phyloP scores from a whole-genome alignment of 2,329 filamentous ascomycete species.

The Verticillium longisporum region DNA sequence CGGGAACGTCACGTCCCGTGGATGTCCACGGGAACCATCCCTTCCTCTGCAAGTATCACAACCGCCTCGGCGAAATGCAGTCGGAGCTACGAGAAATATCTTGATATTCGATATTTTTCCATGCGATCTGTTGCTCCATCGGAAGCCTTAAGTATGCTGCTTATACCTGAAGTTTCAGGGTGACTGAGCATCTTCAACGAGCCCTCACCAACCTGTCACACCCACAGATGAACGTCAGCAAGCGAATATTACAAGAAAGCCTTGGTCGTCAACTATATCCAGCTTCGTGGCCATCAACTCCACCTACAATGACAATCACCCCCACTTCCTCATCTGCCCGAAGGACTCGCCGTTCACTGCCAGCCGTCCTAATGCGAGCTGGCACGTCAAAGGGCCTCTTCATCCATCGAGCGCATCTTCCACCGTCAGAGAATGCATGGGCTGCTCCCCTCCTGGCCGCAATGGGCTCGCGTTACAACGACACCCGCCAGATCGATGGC shows the following conservation, averaged over 20 bases:
- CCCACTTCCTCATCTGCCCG: neutral
- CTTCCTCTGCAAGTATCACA: neutral
- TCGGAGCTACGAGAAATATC: neutral
- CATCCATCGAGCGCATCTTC: constrained; percentile 47
- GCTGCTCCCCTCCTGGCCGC: constrained; percentile 42
- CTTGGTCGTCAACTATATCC: neutral
- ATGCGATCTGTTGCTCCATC: neutral
- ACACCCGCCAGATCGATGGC: constrained; percentile 54
- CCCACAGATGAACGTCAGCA: neutral
- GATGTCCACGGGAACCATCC: neutral
- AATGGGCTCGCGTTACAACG: constrained; percentile 47
- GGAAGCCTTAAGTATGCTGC: neutral
- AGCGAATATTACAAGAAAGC: neutral
- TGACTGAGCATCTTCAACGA: neutral
- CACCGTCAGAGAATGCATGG: constrained; percentile 37
- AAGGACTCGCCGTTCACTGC: constrained; percentile 20
- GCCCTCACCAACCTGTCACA: neutral
- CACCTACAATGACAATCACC: constrained; percentile 4
- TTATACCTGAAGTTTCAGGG: neutral
- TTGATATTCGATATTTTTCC: neutral
- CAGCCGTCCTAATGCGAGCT: constrained; percentile 54
- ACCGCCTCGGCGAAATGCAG: neutral
- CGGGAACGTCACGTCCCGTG: neutral
- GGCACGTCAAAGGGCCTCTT: constrained; percentile 58
- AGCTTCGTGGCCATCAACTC: neutral